Percentiles rank a stretch among this genome's conserved stretches.
phyloP scores from a whole-genome alignment of 306 rosid genomes.

The Pyrus communis region DNA sequence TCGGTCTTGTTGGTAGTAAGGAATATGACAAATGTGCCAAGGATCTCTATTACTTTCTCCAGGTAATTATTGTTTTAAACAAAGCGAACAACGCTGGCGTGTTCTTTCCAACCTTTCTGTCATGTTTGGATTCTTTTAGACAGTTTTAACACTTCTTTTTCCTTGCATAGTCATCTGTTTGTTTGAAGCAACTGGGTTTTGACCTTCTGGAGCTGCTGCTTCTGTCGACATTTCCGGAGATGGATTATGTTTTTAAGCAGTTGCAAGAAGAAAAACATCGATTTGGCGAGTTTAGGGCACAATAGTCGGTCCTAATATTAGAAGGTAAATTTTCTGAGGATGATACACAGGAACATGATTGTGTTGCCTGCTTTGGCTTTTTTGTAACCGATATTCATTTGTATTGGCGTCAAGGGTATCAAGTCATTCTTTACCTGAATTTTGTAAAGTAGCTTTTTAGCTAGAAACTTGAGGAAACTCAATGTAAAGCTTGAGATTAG shows the following conservation, averaged over 20 bases:
- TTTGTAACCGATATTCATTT: background rate
- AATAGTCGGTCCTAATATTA: background rate
- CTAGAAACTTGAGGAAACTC: slow-evolving; percentile 21
- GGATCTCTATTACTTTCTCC: slow-evolving; percentile 88
- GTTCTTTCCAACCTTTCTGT: background rate
- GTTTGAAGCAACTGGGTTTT: slow-evolving; percentile 75
- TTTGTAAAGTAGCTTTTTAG: slow-evolving; percentile 15
- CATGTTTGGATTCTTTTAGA: background rate
- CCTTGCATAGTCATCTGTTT: slow-evolving; percentile 70
- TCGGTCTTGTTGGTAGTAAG: slow-evolving; percentile 86
- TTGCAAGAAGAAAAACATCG: slow-evolving; percentile 66
- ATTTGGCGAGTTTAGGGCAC: slow-evolving; percentile 49
- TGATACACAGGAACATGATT: background rate
- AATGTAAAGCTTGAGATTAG: slow-evolving; percentile 39
- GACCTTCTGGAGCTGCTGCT: slow-evolving; percentile 77
- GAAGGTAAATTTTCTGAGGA: background rate
- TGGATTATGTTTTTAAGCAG: slow-evolving; percentile 56
- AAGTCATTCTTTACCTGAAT: slow-evolving; percentile 6
- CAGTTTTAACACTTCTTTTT: slow-evolving; percentile 6
- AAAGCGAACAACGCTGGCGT: background rate
- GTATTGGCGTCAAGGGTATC: background rate
- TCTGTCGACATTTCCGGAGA: slow-evolving; percentile 73
- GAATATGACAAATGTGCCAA: slow-evolving; percentile 92
- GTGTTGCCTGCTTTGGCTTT: slow-evolving; percentile 4
- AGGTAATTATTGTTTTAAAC: slow-evolving; percentile 41